Evolutionary conservation across 2,329 filamentous ascomycete species (phyloP), one percentile per base, ranked within the genome.

Genomic region (Mollisiaceae sp.): DNA sequence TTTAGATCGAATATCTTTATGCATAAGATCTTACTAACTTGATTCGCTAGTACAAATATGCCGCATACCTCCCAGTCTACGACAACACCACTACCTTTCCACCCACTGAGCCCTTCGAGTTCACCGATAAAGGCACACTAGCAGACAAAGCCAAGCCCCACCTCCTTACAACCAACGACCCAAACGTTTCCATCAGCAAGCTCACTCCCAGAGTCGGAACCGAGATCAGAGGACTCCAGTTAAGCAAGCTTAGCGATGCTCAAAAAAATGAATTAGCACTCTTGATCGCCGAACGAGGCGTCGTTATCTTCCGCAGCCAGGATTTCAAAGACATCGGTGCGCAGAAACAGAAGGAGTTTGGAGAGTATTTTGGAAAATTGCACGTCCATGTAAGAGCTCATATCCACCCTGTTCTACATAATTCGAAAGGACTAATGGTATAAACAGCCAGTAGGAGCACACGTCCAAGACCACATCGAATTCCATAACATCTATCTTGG

Each of bases 91-190:
- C 88, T 77, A 82, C 81, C 67, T 90, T 88, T 70, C 82, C 85
- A 60, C 88, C 90, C 8, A 82, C 91, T 3, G 79, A 88, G 67
- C 85, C 85, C 0, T 93, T 92, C 71, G 83, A 89, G 74, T 89
- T 91, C 75, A 85, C 86, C 68, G 90, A 93, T 64, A 90, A 90
- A 70, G 91, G 90, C 71, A 89, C 88, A 71, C 87, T 91, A 70
- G 91, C 91, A 55, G 89, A 93, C 73, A 80, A 86, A 1, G 78
- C 82, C 1, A 92, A 90, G 71, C 83, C 86, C 0, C 89, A 92
- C 70, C 84, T 93, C 1, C 79, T 93, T 1, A 70, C 71, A 90
- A 73, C 91, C 93, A 79, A 90, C 93, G 64, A 91, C 93, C 71
- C 91, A 90, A 12, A 90, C 1, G 74, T 76, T 1, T 73, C 69